Conservation (phyloP, 2,329 filamentous ascomycete genomes). For the Verticillium longisporum region DNA sequence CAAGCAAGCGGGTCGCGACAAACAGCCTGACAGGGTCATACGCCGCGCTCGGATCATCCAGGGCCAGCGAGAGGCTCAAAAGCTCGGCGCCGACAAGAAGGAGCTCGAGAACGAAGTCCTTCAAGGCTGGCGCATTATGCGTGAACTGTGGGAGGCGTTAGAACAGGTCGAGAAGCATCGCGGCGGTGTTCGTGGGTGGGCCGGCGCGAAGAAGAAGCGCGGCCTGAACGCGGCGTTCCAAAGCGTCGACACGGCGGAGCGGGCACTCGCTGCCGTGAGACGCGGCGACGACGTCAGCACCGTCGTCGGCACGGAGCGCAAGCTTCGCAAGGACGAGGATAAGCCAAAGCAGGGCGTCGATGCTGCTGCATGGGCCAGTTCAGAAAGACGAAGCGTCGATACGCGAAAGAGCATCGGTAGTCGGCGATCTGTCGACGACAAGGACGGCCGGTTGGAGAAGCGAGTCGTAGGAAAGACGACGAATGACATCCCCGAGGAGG, state of each 20-base stretch:
- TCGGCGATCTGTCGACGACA: not conserved
- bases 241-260: conserved; percentile 38
- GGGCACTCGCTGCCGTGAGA: conserved; percentile 35
- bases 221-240: conserved; percentile 40
- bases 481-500: conserved; percentile 3
- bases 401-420: not conserved
- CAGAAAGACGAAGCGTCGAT: not conserved
- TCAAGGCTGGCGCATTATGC: conserved; percentile 34
- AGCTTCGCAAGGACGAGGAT: conserved; percentile 12
- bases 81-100: conserved; percentile 24
- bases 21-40: conserved; percentile 45
- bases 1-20: conserved; percentile 49
- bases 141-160: conserved; percentile 30
- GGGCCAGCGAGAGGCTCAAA: conserved; percentile 39
- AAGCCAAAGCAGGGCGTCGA: conserved; percentile 8
- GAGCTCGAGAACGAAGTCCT: conserved; percentile 22
- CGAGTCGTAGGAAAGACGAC: not conserved
- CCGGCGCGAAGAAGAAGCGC: conserved; percentile 25
- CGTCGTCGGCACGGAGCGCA: conserved; percentile 18
- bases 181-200: conserved; percentile 23
- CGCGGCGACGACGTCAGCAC: conserved; percentile 33
- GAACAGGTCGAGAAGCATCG: conserved; percentile 21
- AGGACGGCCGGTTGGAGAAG: not conserved
- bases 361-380: not conserved
- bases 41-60: conserved; percentile 53